A percentile compares a stretch with the other conserved stretches of the same genome.
phyloP scores from a whole-genome alignment of 2,329 filamentous ascomycete species.

The Orbilia ellipsospora region DNA sequence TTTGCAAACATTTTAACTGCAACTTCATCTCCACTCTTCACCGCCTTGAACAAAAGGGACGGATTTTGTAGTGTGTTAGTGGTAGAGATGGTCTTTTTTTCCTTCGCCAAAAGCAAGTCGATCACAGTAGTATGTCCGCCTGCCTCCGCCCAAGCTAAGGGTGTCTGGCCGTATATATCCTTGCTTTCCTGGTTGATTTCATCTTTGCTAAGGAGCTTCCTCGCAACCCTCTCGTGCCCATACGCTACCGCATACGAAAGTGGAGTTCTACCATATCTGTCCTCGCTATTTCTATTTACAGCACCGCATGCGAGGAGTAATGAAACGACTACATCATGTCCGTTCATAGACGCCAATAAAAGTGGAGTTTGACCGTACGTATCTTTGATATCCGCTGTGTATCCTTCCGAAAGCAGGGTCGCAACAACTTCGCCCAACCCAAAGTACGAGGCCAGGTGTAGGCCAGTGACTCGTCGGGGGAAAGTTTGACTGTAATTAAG shows the following conservation, averaged over 20 bases:
- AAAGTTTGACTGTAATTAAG: background rate
- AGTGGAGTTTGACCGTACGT: too few relatives aligned
- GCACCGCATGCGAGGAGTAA: too few relatives aligned
- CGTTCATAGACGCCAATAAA: too few relatives aligned
- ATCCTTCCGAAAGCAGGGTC: background rate
- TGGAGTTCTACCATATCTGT: background rate
- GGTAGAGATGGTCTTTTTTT: too few relatives aligned
- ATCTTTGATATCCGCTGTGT: background rate
- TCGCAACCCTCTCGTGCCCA: background rate
- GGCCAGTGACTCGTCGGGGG: background rate
- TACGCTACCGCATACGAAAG: background rate
- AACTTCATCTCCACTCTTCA: too few relatives aligned
- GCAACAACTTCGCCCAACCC: constrained; percentile 3
- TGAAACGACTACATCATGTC: too few relatives aligned
- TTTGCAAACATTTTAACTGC: too few relatives aligned
- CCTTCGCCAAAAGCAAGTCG: background rate
- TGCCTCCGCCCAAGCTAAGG: background rate
- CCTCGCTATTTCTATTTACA: too few relatives aligned
- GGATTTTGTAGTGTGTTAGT: too few relatives aligned
- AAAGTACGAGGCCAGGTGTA: constrained; percentile 17
- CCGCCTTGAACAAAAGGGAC: too few relatives aligned
- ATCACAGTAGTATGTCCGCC: background rate
- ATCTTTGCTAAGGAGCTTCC: background rate
- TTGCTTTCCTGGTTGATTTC: background rate
- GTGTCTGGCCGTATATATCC: background rate